phyloP scores from a whole-genome alignment of 176 grass and related monocot genomes.

The Ensete glaucum region DNA sequence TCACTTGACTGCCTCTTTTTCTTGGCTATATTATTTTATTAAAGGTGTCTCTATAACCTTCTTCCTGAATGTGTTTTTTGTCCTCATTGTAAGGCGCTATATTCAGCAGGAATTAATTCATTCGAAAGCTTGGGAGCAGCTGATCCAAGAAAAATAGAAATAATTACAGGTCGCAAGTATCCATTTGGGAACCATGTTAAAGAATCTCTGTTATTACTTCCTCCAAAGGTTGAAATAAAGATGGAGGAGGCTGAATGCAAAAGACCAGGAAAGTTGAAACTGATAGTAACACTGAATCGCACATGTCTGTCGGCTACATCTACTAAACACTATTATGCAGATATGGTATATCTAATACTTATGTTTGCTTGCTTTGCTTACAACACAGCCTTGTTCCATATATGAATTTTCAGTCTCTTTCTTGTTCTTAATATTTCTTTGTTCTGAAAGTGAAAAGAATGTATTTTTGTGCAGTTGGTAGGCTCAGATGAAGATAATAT shows the following conservation, averaged over 20 bases:
- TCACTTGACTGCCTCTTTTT: conserved; percentile 14
- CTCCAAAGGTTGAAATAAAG: conserved; percentile 65
- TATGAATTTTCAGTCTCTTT: not conserved
- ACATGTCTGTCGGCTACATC: conserved; percentile 34
- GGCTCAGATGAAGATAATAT: conserved; percentile 84
- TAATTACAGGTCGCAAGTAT: conserved; percentile 65
- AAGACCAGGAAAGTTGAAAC: conserved; percentile 45
- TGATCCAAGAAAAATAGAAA: conserved; percentile 94
- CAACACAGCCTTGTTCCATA: not conserved
- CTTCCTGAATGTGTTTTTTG: conserved; percentile 14
- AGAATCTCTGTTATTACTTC: conserved; percentile 59
- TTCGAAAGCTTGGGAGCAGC: conserved; percentile 59
- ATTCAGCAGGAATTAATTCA: conserved; percentile 56
- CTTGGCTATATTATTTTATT: conserved; percentile 8
- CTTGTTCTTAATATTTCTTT: conserved; percentile 18
- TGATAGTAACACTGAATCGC: conserved; percentile 58
- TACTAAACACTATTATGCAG: conserved; percentile 58
- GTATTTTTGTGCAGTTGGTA: conserved; percentile 43
- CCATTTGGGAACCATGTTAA: conserved; percentile 89
- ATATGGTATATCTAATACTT: conserved; percentile 46
- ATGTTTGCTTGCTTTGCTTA: not conserved
- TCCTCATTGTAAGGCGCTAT: conserved; percentile 46
- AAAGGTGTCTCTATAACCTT: conserved; percentile 7
- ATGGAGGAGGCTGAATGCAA: conserved; percentile 55
- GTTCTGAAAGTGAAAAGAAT: conserved; percentile 12